phyloP scores from a whole-genome alignment of 208 protist species.

The Leishmania arabica region DNA sequence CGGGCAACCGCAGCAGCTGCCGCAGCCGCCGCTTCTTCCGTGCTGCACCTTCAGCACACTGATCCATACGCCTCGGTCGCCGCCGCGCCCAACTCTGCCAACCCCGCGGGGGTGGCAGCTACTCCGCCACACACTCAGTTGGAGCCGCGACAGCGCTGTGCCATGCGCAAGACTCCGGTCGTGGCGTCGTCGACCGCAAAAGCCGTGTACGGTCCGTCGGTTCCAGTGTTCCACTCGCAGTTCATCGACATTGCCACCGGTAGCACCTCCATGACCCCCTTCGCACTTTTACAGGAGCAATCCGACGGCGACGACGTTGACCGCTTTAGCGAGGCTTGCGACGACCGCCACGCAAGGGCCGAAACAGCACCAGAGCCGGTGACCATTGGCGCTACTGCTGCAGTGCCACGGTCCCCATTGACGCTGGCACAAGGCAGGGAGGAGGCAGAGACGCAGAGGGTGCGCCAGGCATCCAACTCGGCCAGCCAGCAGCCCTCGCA shows the following conservation, averaged over 20 bases:
- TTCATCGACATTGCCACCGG: slow-evolving; percentile 71
- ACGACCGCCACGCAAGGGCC: not conserved
- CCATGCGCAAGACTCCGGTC: not conserved
- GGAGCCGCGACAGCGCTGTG: not conserved
- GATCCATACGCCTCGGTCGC: not conserved
- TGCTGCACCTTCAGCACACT: not conserved
- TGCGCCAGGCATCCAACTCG: not conserved
- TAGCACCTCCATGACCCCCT: slow-evolving; percentile 54
- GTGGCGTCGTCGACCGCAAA: not conserved
- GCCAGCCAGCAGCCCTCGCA: slow-evolving; percentile 4
- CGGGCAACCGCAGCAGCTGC: slow-evolving; percentile 12
- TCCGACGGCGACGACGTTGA: not conserved
- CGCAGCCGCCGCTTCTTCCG: not conserved
- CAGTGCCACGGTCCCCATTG: not conserved
- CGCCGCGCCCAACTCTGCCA: not conserved
- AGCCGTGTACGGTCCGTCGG: slow-evolving; percentile 40
- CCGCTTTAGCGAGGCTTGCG: not conserved
- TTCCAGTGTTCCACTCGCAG: slow-evolving; percentile 39
- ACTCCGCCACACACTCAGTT: not conserved
- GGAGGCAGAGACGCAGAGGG: not conserved
- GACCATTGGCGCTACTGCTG: not conserved
- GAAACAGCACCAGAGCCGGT: not conserved
- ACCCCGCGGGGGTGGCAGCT: not conserved
- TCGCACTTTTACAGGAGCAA: slow-evolving; percentile 36
- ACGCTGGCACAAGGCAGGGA: not conserved